Conservation (phyloP, 208 protist species). For the Spongospora subterranea region DNA sequence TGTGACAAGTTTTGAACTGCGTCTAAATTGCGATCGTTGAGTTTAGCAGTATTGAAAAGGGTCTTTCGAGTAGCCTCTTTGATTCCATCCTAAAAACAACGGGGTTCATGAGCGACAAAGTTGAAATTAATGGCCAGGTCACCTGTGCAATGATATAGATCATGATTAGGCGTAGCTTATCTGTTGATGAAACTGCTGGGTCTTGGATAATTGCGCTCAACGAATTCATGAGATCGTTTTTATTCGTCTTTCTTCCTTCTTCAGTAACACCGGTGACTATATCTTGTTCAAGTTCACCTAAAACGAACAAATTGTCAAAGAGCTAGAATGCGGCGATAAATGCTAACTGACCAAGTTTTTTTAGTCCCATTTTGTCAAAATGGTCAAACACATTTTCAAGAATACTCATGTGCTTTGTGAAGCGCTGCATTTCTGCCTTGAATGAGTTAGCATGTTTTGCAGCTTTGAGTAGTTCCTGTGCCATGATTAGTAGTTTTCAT, state of each 20-base stretch:
- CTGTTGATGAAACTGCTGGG: neutral
- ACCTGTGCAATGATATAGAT: conserved; percentile 53
- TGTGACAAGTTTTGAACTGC: conserved; percentile 38
- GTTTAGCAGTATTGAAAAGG: conserved; percentile 24
- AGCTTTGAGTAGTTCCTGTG: conserved; percentile 12
- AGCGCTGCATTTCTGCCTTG: conserved; percentile 18
- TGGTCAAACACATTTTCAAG: conserved; percentile 46
- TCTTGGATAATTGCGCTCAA: conserved; percentile 3
- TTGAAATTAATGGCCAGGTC: neutral
- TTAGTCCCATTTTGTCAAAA: conserved; percentile 45
- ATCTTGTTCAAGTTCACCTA: conserved; percentile 45
- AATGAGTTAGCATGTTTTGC: conserved; percentile 21
- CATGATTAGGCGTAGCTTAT: conserved; percentile 54
- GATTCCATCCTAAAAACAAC: conserved; percentile 11
- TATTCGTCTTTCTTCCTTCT: conserved; percentile 45
- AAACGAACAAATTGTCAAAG: neutral
- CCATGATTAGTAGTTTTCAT: neutral
- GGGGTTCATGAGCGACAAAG: neutral
- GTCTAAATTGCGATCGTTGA: conserved; percentile 4
- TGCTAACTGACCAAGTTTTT: neutral
- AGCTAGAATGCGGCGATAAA: neutral
- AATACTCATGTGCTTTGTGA: conserved; percentile 38
- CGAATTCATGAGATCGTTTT: conserved; percentile 25
- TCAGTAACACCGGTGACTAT: conserved; percentile 52
- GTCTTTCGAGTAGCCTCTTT: conserved; percentile 18